phyloP scores from a whole-genome alignment of 257 asterid species.

The Nicotiana noctiflora region DNA sequence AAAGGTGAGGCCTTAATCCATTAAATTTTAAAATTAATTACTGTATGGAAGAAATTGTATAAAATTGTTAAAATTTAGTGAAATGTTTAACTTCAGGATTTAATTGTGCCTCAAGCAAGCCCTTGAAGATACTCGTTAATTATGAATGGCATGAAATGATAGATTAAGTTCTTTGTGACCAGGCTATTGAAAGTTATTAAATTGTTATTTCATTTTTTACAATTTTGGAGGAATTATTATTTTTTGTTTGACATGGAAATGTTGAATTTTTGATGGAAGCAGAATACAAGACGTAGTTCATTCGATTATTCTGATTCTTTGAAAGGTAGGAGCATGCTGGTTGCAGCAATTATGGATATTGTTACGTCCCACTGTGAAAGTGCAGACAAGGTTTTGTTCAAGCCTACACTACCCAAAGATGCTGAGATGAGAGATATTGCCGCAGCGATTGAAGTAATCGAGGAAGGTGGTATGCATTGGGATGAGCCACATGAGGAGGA shows the following conservation, averaged over 20 bases:
- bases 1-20: conserved; percentile 35
- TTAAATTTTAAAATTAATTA: too few species aligned
- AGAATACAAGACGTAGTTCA: conserved; percentile 72
- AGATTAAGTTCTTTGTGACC: not conserved
- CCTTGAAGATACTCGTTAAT: not conserved
- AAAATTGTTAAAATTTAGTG: not conserved
- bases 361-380: conserved; percentile 83
- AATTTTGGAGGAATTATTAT: not conserved
- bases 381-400: conserved; percentile 51
- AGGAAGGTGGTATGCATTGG: conserved; percentile 93
- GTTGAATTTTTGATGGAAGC: conserved; percentile 43
- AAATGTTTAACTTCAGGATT: not conserved
- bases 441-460: conserved; percentile 90
- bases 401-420: conserved; percentile 65
- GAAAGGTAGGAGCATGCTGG: conserved; percentile 99
- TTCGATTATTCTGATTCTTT: conserved; percentile 61
- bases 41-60: not conserved
- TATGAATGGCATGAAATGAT: not conserved
- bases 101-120: not conserved
- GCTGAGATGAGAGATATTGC: conserved; percentile 93
- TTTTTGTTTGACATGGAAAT: conserved; percentile 28
- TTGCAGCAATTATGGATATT: conserved; percentile 94
- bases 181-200: not conserved
- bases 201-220: conserved; percentile 1
- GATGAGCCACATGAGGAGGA: conserved; percentile 60